These are phyloP conservation scores for Cyclostephanos tholiformis DNA, from an alignment of 108 stramenopile genomes.

Conservation along the genomic window DNA sequence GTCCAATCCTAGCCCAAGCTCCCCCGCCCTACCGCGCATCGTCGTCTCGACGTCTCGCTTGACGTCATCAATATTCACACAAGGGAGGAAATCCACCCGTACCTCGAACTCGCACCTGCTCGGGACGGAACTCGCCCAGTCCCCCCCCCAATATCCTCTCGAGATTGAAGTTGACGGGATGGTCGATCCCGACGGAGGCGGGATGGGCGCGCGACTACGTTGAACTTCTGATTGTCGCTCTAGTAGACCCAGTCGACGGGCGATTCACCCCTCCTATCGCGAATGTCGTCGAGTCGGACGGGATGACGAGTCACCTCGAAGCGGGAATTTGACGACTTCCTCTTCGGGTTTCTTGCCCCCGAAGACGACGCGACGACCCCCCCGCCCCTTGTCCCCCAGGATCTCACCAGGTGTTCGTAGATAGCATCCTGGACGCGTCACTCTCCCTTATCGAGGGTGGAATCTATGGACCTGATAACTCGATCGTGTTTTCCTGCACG, in stretches of 20 bases:
- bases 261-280: constrained; percentile 21
- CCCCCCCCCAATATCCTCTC: constrained; percentile 23
- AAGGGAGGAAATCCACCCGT: constrained; percentile 30
- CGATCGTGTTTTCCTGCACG: no score
- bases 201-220: constrained; percentile 22
- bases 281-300: no score
- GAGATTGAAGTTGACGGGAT: constrained; percentile 33
- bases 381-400: no score
- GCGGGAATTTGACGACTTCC: no score
- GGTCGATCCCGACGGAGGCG: constrained; percentile 16
- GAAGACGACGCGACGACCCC: no score
- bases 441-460: no score
- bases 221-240: constrained; percentile 29
- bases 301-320: no score
- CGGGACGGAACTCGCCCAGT: constrained; percentile 28
- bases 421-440: no score
- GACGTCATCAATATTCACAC: constrained; percentile 20
- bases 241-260: constrained; percentile 31
- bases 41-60: constrained; percentile 23
- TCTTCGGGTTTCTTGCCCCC: no score
- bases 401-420: no score
- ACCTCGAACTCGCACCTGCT: constrained; percentile 30
- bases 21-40: constrained; percentile 7
- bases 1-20: constrained; percentile 26
- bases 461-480: no score